Evolutionary conservation across 306 rosid species (phyloP), one percentile per base, ranked within the genome.

Genomic region (Rosa lucieae): DNA sequence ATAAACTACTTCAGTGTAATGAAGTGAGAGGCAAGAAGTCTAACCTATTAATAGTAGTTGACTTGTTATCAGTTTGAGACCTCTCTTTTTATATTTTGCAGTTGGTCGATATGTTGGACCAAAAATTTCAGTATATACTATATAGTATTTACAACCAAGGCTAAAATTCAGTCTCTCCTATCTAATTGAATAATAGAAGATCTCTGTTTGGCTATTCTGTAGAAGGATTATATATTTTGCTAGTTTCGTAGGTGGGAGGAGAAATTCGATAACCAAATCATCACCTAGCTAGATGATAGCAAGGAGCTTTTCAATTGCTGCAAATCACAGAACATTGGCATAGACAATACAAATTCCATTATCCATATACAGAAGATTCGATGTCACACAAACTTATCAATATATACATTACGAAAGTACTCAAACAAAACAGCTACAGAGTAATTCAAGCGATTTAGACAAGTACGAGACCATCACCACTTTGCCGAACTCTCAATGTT

Each of bases 401-500:
- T 70, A 75, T 75, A 43, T 75, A 83, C 83, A 79, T 6, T 12
- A 62, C 6, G n/a, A 56, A 52, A 72, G 67, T 17, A 4, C 15
- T 15, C 43, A 5, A 21, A 63, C 32, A 52, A 52, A 73, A 59
- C 69, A 39, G 35, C 74, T 52, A n/a, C 11, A 42, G 17, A 66
- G 61, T 56, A 15, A 10, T 73, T 48, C 61, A 73, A 55, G 47
- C 13, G 20, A 72, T 32, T 86, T 77, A 88, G 63, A 78, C 75
- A 76, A 77, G 93, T 80, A 84, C 82, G 76, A 80, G 84, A 73
- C 76, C 84, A 37, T 92, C 97, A 51, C 84, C 86, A 77, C 66
- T 86, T 84, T 88, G 92, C 79, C 94, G 80, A 72, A 90, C 89
- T 85, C 89, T 90, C 85, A 94, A 65, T 18, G 98, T 94, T 79